Base-by-base conservation (phyloP, 768 basidiomycete species). In the Podaxis carcinomalis region DNA sequence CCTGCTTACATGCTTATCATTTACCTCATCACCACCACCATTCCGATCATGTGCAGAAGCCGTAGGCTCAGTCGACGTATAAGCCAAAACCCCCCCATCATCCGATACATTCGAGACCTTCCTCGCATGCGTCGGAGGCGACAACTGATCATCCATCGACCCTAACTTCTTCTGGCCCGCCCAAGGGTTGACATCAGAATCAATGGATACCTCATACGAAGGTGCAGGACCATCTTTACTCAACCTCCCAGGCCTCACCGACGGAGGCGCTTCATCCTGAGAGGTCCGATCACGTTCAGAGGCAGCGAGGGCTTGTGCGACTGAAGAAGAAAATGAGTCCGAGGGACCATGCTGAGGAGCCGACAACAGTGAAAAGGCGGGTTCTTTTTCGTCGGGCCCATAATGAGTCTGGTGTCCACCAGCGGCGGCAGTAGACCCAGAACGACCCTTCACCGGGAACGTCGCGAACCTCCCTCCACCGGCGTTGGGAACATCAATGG, bases 381-480 rank as follows among this genome's bases (percentile, higher is more conserved):
- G 62, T 40, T 23, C 56, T 5, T 51, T 28, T 16, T 32, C 57
- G 4, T 51, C 23, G 16, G 36, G 19, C 7, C 25, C 10, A 2
- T 14, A 16, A 4, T 50, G 59, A 23, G 74, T 57, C 5, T 62
- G 52, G 59, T 64, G 69, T 11, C 39, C 54, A 16, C 54, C 40
- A 5, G 6, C 27, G 14, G 53, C 68, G 5, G 76, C 70, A 14
- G 37, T 39, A 39, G 62, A 63, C 5, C 58, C 63, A 39, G 65
- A 69, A 53, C 70, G 66, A 59, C 72, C 69, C 61, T 83, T 79
- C 16, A 81, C 78, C 0, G 88, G 89, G 72, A 90, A 83, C 1
- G 90, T 91, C 25, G 86, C 85, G 66, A 89, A 90, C 14, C 84
- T 78, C 0, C 80, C 81, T 1, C 80, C 80, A 9, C 66, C 65